These are phyloP conservation scores for Venustampulla echinocandica DNA, from an alignment of 495 filamentous ascomycete genomes.

Conservation along the genomic window DNA sequence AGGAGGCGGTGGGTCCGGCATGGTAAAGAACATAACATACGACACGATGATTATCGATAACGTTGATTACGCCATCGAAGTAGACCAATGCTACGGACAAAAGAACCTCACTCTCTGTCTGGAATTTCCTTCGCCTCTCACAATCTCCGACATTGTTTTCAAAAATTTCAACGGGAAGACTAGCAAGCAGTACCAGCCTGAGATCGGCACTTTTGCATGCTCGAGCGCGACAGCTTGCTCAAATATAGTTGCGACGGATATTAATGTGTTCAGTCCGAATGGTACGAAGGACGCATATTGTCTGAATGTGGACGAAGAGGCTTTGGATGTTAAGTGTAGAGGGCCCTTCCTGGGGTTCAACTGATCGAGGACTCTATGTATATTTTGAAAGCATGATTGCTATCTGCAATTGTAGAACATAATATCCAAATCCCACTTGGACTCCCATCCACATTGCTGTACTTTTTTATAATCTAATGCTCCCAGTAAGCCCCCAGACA, in stretches of 20 bases:
- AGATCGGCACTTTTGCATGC: conserved; percentile 49
- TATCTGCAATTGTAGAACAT: background rate
- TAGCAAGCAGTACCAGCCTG: conserved; percentile 39
- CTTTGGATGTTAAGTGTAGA: conserved; percentile 37
- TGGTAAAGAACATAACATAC: conserved; percentile 43
- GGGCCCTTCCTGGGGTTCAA: background rate
- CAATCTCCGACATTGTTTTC: conserved; percentile 47
- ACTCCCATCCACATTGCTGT: background rate
- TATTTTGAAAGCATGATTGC: too few relatives aligned
- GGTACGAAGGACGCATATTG: conserved; percentile 44
- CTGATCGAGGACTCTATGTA: too few relatives aligned
- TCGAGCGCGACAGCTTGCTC: conserved; percentile 44
- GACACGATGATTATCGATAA: conserved; percentile 46
- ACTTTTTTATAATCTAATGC: background rate
- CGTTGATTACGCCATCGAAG: conserved; percentile 56
- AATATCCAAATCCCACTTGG: background rate
- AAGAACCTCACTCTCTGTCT: conserved; percentile 53
- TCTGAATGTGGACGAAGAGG: conserved; percentile 39
- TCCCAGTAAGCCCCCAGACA: background rate
- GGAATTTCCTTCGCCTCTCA: conserved; percentile 45
- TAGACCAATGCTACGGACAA: conserved; percentile 60
- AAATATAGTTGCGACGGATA: conserved; percentile 41
- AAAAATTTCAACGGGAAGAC: conserved; percentile 48
- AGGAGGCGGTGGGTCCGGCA: conserved; percentile 50
- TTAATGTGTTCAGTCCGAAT: conserved; percentile 43